Evolutionary conservation across 2,329 filamentous ascomycete species (phyloP), one percentile per base, ranked within the genome.

Genomic region (Pseudocercospora eumusae): DNA sequence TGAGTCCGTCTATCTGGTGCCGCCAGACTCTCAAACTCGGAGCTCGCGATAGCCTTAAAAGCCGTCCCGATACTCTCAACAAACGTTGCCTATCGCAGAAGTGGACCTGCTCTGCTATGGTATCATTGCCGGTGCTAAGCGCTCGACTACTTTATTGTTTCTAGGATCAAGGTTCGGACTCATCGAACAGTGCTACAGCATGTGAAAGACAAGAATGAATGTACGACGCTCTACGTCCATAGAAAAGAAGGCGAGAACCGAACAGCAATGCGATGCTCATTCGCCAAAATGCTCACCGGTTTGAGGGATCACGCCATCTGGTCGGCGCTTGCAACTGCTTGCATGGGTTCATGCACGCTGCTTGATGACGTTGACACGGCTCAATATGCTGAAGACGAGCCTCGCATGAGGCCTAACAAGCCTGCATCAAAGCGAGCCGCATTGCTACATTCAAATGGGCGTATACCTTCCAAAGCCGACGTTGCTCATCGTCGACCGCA

Each of bases 211-310:
- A 23, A 25, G n/a, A 15, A 13, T 21, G 20, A 50, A 8, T 25
- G 23, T 28, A 18, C 47, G 25, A 52, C 44, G 4, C 6, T 15
- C 23, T 8, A 10, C 10, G 11, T 25, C 10, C 21, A 28, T 15
- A 52, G 6, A n/a, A 23, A 25, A 15, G 1, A 52, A 25, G 7
- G 47, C 47, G 47, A 52, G 11, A 18, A 18, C 47, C 25, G 15
- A 31, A 52, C 7, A 7, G n/a, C 13, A 52, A 15, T 52, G 8
- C 13, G 8, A 5, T 28, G 5, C 47, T 31, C 13, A 52, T 52
- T 52, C 47, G 47, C 23, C 23, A 11, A 50, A 25, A n/a, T 52
- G 21, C 47, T 52, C 47, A 52, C 47, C 47, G 47, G 47, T 52
- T 47, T 9, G 44, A 21, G 44, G 36, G 15, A 40, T 40, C 7